Conservation (phyloP, 2,329 filamentous ascomycete genomes). For the Cadophora gregata region DNA sequence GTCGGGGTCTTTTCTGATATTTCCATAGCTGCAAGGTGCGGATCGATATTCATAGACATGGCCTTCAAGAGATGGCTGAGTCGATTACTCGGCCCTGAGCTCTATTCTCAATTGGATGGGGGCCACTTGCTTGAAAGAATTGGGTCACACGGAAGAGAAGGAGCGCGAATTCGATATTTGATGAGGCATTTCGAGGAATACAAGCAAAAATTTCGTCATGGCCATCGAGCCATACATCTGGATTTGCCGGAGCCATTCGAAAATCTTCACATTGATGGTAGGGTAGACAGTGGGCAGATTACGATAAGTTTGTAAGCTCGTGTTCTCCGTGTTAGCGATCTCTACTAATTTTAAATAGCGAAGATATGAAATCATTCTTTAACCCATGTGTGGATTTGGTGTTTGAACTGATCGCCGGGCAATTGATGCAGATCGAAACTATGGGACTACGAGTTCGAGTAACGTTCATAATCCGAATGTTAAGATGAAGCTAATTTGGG, state of each 20-base stretch:
- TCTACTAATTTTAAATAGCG: not conserved
- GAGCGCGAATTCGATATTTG: slow-evolving; percentile 15
- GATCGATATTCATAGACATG: slow-evolving; percentile 25
- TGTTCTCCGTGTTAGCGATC: not conserved
- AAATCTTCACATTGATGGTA: not conserved
- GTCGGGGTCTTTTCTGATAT: too few relatives aligned
- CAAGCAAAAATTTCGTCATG: slow-evolving; percentile 11
- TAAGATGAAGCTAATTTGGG: not conserved
- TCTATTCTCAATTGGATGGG: slow-evolving; percentile 18
- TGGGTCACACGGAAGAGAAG: slow-evolving; percentile 23
- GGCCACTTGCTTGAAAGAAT: slow-evolving; percentile 7
- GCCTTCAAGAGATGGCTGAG: slow-evolving; percentile 24
- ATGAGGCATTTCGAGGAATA: slow-evolving; percentile 19
- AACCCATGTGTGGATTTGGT: slow-evolving; percentile 33
- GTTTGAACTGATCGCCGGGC: slow-evolving; percentile 35
- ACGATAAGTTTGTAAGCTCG: slow-evolving; percentile 16
- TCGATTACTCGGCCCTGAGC: not conserved
- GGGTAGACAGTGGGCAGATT: slow-evolving; percentile 16
- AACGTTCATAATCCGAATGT: too few relatives aligned
- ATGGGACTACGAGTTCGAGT: too few relatives aligned
- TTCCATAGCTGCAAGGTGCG: slow-evolving; percentile 6
- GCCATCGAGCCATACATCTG: not conserved
- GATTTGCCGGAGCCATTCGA: slow-evolving; percentile 17
- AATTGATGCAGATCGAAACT: too few relatives aligned
- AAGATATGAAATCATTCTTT: slow-evolving; percentile 23